Percentiles rank a stretch among this genome's conserved stretches.
phyloP scores from a whole-genome alignment of 75 land plant species.

The Selaginella tamariscina region DNA sequence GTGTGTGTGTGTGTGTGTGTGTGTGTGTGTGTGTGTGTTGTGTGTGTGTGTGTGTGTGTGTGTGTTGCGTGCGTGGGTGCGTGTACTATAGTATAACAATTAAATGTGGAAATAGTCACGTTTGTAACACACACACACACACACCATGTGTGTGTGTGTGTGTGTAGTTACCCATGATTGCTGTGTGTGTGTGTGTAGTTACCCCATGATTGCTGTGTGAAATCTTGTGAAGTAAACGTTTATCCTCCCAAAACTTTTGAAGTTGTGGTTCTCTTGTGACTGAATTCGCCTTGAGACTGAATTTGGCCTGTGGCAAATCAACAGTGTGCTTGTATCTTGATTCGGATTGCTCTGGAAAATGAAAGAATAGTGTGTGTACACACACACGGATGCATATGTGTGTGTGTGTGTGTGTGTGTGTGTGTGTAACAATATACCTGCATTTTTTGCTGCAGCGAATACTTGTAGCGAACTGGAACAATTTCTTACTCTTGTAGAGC shows the following conservation, averaged over 20 bases:
- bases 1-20: not conserved
- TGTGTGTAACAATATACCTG: no score
- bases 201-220: slow-evolving; percentile 68
- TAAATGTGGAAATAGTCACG: no score
- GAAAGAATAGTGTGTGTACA: no score
- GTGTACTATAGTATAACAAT: not conserved
- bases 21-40: not conserved
- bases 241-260: slow-evolving; percentile 87
- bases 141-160: not conserved
- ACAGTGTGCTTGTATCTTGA: slow-evolving; percentile 65
- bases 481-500: not conserved
- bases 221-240: slow-evolving; percentile 58
- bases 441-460: not conserved
- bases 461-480: not conserved
- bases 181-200: not conserved
- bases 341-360: not conserved
- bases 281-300: slow-evolving; percentile 89
- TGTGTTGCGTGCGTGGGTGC: not conserved
- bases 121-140: no score
- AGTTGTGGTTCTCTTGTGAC: slow-evolving; percentile 83
- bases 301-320: slow-evolving; percentile 79
- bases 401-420: no score
- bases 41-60: no score
- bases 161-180: not conserved
- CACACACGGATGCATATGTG: no score